phyloP scores from a whole-genome alignment of 805 yeast species.

The Saccharomycopsis amapae region DNA sequence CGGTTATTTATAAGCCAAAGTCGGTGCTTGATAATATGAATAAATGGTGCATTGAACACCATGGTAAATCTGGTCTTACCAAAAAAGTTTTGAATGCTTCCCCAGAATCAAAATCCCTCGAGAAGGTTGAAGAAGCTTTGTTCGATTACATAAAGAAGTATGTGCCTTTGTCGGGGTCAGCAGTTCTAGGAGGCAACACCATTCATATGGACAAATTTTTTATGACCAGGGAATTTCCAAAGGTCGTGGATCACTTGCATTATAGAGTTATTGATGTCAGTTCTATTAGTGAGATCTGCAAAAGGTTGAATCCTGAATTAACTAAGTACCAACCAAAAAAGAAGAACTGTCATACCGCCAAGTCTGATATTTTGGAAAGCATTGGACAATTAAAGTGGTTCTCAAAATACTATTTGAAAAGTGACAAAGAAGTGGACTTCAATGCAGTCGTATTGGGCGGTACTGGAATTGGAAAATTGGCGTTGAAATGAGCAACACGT shows the following conservation, averaged over 20 bases:
- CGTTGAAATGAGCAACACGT: neutral
- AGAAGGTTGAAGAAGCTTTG: conserved; percentile 60
- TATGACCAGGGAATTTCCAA: conserved; percentile 77
- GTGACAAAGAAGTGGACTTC: conserved; percentile 1
- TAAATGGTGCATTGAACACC: conserved; percentile 84
- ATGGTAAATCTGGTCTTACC: conserved; percentile 69
- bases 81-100: conserved; percentile 51
- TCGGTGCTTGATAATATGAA: conserved; percentile 63
- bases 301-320: conserved; percentile 65
- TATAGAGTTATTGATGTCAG: conserved; percentile 89
- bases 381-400: conserved; percentile 79
- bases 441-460: neutral
- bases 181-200: conserved; percentile 83
- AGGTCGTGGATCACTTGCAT: conserved; percentile 49
- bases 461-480: neutral
- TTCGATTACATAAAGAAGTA: conserved; percentile 50
- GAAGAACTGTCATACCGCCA: conserved; percentile 74
- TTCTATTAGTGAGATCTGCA: conserved; percentile 72
- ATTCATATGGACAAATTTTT: conserved; percentile 88
- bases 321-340: conserved; percentile 56
- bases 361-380: conserved; percentile 81
- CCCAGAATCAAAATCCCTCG: conserved; percentile 36
- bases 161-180: conserved; percentile 47
- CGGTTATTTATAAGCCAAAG: conserved; percentile 66
- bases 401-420: conserved; percentile 51